Evolutionary conservation across 345 rosid genomes (phyloP).

Genomic region (Hypericum androsaemum): DNA sequence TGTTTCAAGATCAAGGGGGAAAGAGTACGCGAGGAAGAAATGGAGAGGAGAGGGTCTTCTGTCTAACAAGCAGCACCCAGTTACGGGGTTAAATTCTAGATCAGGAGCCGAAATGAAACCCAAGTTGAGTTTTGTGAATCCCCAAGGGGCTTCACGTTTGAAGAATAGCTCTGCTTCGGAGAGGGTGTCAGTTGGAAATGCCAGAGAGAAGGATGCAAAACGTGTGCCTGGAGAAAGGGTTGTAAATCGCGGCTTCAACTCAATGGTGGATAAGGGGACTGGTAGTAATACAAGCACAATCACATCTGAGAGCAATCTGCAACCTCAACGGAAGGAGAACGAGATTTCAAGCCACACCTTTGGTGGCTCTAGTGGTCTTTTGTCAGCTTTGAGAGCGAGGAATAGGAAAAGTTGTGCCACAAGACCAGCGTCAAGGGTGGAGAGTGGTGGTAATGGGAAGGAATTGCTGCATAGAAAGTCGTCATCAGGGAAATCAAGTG

Average conservation of each 20-base stretch:
- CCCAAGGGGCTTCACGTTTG: conserved; percentile 23
- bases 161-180: conserved; percentile 21
- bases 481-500: conserved; percentile 41
- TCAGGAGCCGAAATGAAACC: conserved; percentile 20
- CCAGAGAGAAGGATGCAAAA: conserved; percentile 11
- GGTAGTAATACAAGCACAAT: conserved; percentile 28
- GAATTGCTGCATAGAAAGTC: conserved; percentile 24
- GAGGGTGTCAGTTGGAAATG: conserved; percentile 11
- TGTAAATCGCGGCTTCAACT: conserved; percentile 14
- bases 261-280: conserved; percentile 13
- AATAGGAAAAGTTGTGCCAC: conserved; percentile 44
- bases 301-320: conserved; percentile 28
- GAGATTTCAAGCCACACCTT: conserved; percentile 30
- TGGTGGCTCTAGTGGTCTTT: conserved; percentile 27
- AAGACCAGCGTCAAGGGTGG: conserved; percentile 45
- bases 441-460: conserved; percentile 15
- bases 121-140: conserved; percentile 17
- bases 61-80: conserved; percentile 17
- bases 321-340: conserved; percentile 13
- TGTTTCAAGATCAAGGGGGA: conserved; percentile 56
- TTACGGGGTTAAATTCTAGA: conserved; percentile 17
- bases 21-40: conserved; percentile 29
- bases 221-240: background rate
- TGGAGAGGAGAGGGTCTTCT: conserved; percentile 15
- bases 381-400: conserved; percentile 27